Evolutionary conservation across 2,329 filamentous ascomycete genomes (phyloP).

Genomic region (Aureobasidium sp.): DNA sequence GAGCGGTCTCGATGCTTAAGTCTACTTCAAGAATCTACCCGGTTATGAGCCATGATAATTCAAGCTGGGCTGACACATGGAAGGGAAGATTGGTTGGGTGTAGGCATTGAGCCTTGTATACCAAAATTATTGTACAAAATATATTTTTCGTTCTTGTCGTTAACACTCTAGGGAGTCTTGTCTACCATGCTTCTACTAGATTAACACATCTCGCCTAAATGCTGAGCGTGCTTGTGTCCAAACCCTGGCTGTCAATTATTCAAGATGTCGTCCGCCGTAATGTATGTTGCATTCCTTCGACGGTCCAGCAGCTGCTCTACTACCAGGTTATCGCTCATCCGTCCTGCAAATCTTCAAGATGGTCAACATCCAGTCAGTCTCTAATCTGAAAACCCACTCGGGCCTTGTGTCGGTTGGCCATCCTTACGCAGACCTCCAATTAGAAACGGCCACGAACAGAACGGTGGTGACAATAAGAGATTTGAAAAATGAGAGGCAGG

Average conservation of each 20-base stretch:
- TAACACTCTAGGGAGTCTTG: not conserved
- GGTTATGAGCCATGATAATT: not conserved
- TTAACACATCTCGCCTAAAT: not conserved
- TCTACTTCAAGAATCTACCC: not conserved
- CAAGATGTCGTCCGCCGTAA: not conserved
- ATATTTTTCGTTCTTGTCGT: not conserved
- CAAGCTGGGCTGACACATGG: not conserved
- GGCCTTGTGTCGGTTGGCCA: not conserved
- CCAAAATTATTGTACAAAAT: slow-evolving; percentile 6
- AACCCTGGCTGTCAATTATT: not conserved
- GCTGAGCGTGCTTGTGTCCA: not conserved
- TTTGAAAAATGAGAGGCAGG: not conserved
- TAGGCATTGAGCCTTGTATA: not conserved
- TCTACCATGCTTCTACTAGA: not conserved
- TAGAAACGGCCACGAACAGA: not conserved
- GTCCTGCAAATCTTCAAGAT: not conserved
- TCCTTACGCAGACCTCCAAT: not conserved
- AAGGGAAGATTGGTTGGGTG: not conserved
- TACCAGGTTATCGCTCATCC: not conserved
- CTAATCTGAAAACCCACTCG: not conserved
- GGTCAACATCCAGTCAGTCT: not conserved
- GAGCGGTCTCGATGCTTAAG: slow-evolving; percentile 20
- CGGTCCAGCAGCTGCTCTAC: too few relatives aligned
- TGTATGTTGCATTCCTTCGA: too few relatives aligned
- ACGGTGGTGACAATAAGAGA: not conserved